Evolutionary conservation across 306 rosid species (phyloP), one percentile per base, ranked within the genome.

Genomic region (Aeschynomene evenia): DNA sequence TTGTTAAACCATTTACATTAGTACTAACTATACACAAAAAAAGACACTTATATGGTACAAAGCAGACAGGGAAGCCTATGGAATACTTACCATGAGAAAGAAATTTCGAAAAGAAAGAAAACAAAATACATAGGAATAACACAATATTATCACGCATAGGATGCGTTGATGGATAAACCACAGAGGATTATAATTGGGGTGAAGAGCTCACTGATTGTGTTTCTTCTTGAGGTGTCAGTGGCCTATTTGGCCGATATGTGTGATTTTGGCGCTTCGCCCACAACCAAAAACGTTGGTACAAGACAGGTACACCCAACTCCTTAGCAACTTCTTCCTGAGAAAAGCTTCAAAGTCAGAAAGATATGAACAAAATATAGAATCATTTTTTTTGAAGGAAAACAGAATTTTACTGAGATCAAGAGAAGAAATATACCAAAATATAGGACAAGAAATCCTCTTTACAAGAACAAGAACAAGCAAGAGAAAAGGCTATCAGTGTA

Each of bases 231-330:
- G 77, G 77, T 53, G 85, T 78, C 81, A 92, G 66, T 23, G 91
- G 91, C 46, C 95, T 86, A 77, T 81, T 86, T 40, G 92, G 98
- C 40, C 98, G 86, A 68, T 84, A 92, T 15, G 98, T 89, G 73
- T 89, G 90, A 77, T 92, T 92, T 81, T 87, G 95, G 54, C 98
- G 85, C 83, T 89, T 92, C 12, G 98, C 98, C 98, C 98, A 92
- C 75, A 92, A 57, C 98, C 98, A 92, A 75, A 86, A 89, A 8
- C 98, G 91, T 71, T 83, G 98, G 72, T 56, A 85, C 70, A 78
- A 88, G 79, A 86, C 90, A 21, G 98, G 96, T 81, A 92, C 84
- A 52, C 89, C 92, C 55, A 87, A 77, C 83, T 83, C 96, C 77
- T 72, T 88, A 0, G 98, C 96, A 76, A 92, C 91, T 20, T 92